phyloP scores from a whole-genome alignment of 345 rosid genomes.

The Citrus trifoliata region DNA sequence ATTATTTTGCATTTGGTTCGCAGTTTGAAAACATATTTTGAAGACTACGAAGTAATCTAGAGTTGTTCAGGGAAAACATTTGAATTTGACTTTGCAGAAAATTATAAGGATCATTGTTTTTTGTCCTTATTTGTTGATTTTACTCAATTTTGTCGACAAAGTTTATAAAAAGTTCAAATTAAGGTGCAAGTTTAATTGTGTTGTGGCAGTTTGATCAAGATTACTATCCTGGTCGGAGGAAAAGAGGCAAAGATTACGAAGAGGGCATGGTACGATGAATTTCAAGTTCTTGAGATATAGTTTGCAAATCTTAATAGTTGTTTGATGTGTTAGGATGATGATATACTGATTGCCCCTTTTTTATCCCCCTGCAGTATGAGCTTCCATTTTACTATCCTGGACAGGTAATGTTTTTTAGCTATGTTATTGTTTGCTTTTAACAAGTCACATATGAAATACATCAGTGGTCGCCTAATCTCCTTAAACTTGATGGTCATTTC shows the following conservation, averaged over 20 bases:
- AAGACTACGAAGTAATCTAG: neutral
- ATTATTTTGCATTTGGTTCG: neutral
- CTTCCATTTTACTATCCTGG: conserved; percentile 96
- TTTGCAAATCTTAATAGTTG: neutral
- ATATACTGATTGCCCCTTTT: conserved; percentile 10
- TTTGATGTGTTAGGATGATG: neutral
- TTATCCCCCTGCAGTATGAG: conserved; percentile 61
- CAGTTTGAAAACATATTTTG: neutral
- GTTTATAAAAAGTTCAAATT: neutral
- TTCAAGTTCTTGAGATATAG: neutral
- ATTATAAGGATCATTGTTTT: neutral
- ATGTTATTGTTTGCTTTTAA: neutral
- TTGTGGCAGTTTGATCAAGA: conserved; percentile 73
- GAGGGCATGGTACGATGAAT: conserved; percentile 71
- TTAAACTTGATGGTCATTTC: neutral
- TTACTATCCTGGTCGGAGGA: conserved; percentile 87
- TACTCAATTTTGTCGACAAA: neutral
- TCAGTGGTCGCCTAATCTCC: neutral
- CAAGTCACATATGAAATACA: neutral
- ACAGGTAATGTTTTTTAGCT: conserved; percentile 49
- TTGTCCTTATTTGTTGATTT: neutral
- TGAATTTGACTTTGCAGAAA: neutral
- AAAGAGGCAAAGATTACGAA: conserved; percentile 87
- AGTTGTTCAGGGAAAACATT: neutral
- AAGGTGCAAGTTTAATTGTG: conserved; percentile 15